Conservation (phyloP, 345 rosid species). For the Conringia planisiliqua region DNA sequence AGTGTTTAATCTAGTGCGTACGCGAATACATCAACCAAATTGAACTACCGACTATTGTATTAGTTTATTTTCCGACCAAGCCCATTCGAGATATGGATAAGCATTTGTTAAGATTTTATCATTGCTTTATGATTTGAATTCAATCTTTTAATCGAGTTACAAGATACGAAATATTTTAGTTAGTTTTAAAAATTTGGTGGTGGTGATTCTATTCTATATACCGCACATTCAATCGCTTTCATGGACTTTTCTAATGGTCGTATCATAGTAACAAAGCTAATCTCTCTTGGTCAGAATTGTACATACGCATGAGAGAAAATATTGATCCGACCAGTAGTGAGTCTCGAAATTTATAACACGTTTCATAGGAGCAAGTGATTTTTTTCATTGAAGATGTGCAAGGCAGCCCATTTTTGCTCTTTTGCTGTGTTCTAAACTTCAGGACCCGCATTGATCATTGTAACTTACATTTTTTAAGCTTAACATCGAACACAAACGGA, state of each 20-base stretch:
- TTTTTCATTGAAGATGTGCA: no score
- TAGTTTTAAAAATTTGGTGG: not conserved
- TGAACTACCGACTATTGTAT: not conserved
- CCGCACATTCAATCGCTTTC: not conserved
- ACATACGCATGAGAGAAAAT: not conserved
- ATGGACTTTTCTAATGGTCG: not conserved
- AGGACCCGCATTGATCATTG: no score
- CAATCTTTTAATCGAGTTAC: not conserved
- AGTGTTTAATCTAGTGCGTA: not conserved
- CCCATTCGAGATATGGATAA: slow-evolving; percentile 3
- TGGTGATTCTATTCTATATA: not conserved
- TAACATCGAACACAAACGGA: no score
- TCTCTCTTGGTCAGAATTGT: not conserved
- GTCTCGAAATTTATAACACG: not conserved
- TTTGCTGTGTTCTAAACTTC: no score
- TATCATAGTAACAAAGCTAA: not conserved
- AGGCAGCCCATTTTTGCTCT: no score
- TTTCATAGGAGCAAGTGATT: not conserved
- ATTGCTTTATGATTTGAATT: not conserved
- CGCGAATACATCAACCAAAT: not conserved
- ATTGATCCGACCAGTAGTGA: not conserved
- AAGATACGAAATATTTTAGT: not conserved
- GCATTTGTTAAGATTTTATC: not conserved
- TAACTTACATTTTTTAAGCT: no score
- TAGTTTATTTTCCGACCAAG: not conserved